Evolutionary conservation across 371 early-diverging fungal genomes (phyloP).

Genomic region (Mucor velutinosus): DNA sequence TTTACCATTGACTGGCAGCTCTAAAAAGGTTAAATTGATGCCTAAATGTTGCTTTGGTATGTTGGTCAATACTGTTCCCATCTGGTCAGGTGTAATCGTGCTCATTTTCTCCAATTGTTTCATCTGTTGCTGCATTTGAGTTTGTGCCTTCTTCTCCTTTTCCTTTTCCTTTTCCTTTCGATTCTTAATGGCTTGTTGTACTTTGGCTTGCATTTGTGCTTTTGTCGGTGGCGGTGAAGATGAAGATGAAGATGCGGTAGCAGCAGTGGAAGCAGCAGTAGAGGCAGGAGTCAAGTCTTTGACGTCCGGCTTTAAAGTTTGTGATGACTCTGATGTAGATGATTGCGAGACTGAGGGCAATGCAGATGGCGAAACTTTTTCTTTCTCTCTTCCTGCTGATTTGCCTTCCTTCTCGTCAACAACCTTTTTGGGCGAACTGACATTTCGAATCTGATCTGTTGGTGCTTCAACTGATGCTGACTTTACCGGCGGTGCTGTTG

Average conservation of each 20-base stretch:
- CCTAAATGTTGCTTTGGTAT: conserved; percentile 9
- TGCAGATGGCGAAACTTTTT: not conserved
- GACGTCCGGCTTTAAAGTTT: not conserved
- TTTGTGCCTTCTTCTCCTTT: not conserved
- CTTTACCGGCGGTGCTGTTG: not conserved
- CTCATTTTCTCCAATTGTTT: not conserved
- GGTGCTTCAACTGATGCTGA: not conserved
- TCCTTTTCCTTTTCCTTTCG: conserved; percentile 1
- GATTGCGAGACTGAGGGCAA: not conserved
- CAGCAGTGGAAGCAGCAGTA: too few relatives aligned
- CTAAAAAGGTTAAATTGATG: conserved; percentile 27
- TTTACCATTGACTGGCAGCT: conserved; percentile 19
- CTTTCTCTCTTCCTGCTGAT: not conserved
- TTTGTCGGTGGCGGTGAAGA: not conserved
- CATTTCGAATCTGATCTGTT: not conserved
- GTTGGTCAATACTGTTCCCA: not conserved
- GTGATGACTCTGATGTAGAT: not conserved
- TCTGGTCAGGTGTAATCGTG: not conserved
- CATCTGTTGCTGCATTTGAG: not conserved
- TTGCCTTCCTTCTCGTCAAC: not conserved
- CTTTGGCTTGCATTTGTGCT: not conserved
- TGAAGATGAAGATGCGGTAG: not conserved
- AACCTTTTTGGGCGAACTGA: not conserved
- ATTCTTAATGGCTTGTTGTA: conserved; percentile 4
- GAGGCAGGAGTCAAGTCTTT: not conserved